phyloP scores from a whole-genome alignment of 1,284 basidiomycete species.

The Ustilago tritici region DNA sequence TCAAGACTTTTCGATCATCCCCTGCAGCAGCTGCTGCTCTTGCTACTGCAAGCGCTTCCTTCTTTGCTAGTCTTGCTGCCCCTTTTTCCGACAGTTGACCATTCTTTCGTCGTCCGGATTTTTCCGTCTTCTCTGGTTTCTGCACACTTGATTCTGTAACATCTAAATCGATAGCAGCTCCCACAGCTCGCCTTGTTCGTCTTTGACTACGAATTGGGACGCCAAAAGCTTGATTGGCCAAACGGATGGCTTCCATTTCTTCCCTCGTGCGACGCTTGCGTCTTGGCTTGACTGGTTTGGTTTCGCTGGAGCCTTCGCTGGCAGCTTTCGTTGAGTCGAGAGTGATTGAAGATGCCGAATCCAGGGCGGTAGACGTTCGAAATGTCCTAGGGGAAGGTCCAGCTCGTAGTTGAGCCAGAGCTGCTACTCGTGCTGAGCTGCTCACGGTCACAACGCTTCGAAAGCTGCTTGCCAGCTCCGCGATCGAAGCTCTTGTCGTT shows the following conservation, averaged over 20 bases:
- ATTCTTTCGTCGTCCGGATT: constrained; percentile 11
- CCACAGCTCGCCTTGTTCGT: constrained; percentile 19
- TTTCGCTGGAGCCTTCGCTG: background rate
- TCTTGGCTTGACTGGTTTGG: constrained; percentile 6
- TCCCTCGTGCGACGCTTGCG: constrained; percentile 25
- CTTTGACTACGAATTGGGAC: constrained; percentile 17
- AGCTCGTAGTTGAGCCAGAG: background rate
- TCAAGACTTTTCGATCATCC: constrained; percentile 4
- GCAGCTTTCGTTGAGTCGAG: too few species aligned
- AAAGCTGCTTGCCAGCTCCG: constrained; percentile 8
- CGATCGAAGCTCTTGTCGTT: background rate
- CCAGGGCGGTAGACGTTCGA: constrained; percentile 3
- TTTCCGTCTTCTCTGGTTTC: background rate
- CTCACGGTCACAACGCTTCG: constrained; percentile 1
- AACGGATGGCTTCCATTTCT: constrained; percentile 20
- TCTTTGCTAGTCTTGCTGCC: constrained; percentile 1
- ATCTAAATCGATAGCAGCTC: background rate
- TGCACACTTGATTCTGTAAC: background rate
- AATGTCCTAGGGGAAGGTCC: constrained; percentile 18
- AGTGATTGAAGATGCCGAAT: background rate
- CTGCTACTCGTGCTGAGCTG: background rate
- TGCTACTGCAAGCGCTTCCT: background rate
- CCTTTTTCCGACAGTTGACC: background rate
- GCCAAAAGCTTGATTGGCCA: constrained; percentile 28
- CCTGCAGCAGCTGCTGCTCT: constrained; percentile 4